These are phyloP conservation scores for Pelagophyceae sp. DNA, from an alignment of 352 stramenopile species.

Conservation along the genomic window DNA sequence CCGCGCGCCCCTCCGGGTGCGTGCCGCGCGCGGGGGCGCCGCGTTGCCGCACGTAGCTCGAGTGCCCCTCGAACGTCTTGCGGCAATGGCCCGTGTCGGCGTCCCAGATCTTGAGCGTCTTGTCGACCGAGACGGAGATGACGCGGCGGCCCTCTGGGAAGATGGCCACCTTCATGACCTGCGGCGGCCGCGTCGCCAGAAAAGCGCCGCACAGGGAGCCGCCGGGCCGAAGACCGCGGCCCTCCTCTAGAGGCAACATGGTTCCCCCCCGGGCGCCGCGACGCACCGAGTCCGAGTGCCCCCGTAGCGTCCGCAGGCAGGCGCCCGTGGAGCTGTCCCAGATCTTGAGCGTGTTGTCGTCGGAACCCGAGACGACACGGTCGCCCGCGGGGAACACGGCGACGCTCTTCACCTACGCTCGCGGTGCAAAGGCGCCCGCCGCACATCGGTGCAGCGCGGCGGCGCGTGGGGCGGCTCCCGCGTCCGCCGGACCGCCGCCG, in stretches of 20 bases:
- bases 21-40: too few relatives aligned
- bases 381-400: constrained; percentile 22
- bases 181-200: not conserved
- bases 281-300: not conserved
- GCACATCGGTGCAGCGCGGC: too few relatives aligned
- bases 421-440: too few relatives aligned
- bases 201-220: not conserved
- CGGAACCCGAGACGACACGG: constrained; percentile 19
- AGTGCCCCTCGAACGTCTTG: too few relatives aligned
- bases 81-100: too few relatives aligned
- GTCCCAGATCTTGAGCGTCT: constrained; percentile 15
- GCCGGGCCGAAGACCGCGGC: too few relatives aligned
- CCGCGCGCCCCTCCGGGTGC: too few relatives aligned
- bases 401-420: constrained; percentile 11
- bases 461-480: too few relatives aligned
- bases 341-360: constrained; percentile 24
- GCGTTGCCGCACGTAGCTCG: too few relatives aligned
- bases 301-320: not conserved
- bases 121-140: constrained; percentile 14
- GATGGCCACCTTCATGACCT: constrained; percentile 10
- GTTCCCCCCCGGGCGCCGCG: not conserved
- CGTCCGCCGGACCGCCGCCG: too few relatives aligned
- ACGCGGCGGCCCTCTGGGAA: constrained; percentile 20
- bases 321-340: constrained; percentile 18
- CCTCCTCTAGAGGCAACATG: too few relatives aligned